A percentile compares a stretch with the other conserved stretches of the same genome.
Conservation (phyloP, 495 filamentous ascomycete species). For the Podospora australis region DNA sequence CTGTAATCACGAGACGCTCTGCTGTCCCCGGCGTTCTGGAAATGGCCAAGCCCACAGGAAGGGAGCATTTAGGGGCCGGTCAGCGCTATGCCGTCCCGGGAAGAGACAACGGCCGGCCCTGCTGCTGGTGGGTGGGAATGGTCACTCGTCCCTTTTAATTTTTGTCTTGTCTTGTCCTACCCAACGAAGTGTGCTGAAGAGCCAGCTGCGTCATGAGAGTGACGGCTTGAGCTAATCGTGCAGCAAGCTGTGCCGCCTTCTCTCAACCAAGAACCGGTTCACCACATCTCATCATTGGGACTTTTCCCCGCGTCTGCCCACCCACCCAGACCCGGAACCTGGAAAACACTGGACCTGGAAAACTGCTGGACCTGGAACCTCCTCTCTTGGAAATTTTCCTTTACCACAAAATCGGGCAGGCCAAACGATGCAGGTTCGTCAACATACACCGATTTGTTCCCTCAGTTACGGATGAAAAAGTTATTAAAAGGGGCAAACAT, state of each 20-base stretch:
- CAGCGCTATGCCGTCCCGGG: background rate
- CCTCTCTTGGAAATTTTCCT: conserved; percentile 2
- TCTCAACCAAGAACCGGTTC: background rate
- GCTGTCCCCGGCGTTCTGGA: no score
- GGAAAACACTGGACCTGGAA: no score
- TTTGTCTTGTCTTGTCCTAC: conserved; percentile 5
- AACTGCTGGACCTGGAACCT: no score
- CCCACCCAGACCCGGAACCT: no score
- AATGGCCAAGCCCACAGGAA: no score
- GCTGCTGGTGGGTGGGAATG: conserved; percentile 1
- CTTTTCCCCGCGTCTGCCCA: conserved; percentile 7
- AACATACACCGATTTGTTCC: conserved; percentile 3
- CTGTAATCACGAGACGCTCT: no score
- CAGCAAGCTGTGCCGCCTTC: conserved; percentile 5
- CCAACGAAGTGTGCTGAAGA: no score
- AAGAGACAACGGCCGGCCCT: background rate
- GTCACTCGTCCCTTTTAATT: conserved; percentile 3
- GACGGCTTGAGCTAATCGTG: conserved; percentile 14
- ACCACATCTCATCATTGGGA: background rate
- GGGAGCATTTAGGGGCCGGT: no score
- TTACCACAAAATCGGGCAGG: conserved; percentile 5
- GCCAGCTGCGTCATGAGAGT: conserved; percentile 19
- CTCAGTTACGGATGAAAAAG: conserved; percentile 1
- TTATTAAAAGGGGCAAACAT: conserved; percentile 17
- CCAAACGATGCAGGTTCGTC: conserved; percentile 19